Evolutionary conservation across 441 rosid genomes (phyloP).

Genomic region (Aleurites moluccanus): DNA sequence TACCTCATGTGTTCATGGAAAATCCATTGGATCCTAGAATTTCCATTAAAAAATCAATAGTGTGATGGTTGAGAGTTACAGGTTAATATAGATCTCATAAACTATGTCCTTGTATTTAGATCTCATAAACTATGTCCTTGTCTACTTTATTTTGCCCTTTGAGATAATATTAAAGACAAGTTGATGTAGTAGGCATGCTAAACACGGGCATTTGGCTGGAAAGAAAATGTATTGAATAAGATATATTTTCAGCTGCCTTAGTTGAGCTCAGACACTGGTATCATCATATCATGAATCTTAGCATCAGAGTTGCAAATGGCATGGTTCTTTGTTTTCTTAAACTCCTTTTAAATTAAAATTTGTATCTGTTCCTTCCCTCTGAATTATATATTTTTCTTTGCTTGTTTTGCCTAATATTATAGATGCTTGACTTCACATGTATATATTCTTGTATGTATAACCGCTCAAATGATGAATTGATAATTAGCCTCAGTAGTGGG

Average conservation of each 20-base stretch:
- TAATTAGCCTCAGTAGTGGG: not conserved
- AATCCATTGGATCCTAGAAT: not conserved
- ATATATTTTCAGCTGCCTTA: not conserved
- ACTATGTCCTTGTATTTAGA: too few relatives aligned
- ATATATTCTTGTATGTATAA: not conserved
- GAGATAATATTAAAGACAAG: constrained; percentile 1
- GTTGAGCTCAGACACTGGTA: constrained; percentile 1
- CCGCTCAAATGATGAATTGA: not conserved
- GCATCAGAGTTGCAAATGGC: not conserved
- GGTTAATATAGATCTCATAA: not conserved
- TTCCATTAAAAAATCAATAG: not conserved
- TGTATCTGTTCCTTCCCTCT: not conserved
- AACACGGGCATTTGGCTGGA: not conserved
- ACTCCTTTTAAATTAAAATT: not conserved
- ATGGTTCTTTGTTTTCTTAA: not conserved
- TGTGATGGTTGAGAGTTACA: not conserved
- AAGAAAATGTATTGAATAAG: not conserved
- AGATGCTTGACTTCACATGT: not conserved
- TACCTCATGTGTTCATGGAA: not conserved
- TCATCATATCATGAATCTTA: not conserved
- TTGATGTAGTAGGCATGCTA: not conserved
- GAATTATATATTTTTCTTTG: not conserved
- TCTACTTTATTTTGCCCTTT: not conserved
- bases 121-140: not conserved
- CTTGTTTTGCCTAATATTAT: not conserved